Conservation (phyloP, 2,329 filamentous ascomycete species). For the Boeremia lycopersici region DNA sequence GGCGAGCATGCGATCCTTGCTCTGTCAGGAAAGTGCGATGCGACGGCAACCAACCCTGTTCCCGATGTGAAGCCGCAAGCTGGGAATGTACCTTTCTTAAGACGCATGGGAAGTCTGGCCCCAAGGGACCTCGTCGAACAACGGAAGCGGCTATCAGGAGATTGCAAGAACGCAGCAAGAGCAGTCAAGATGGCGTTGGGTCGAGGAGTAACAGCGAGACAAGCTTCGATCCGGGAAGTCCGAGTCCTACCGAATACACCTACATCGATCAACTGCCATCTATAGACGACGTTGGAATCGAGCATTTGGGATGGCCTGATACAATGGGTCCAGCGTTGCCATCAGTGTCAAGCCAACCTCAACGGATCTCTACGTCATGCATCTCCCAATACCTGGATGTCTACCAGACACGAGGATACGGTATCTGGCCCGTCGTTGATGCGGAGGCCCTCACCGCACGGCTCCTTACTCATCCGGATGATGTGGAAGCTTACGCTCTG, state of each 20-base stretch:
- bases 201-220: conserved; percentile 43
- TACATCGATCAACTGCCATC: conserved; percentile 32
- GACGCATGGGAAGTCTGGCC: conserved; percentile 45
- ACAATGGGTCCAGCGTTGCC: conserved; percentile 26
- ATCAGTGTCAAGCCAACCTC: conserved; percentile 19
- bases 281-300: conserved; percentile 25
- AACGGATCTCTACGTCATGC: conserved; percentile 40
- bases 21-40: conserved; percentile 45
- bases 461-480: conserved; percentile 39
- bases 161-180: conserved; percentile 40
- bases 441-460: conserved; percentile 40
- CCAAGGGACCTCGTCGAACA: conserved; percentile 43
- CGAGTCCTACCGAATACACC: conserved; percentile 34
- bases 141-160: conserved; percentile 44
- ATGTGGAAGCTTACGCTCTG: conserved; percentile 41
- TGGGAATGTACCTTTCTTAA: conserved; percentile 48
- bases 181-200: conserved; percentile 24
- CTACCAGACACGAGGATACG: conserved; percentile 39
- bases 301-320: conserved; percentile 36
- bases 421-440: conserved; percentile 46
- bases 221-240: conserved; percentile 40
- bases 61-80: conserved; percentile 40
- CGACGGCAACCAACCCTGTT: conserved; percentile 43
- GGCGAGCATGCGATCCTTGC: conserved; percentile 45
- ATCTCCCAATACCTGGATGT: conserved; percentile 43